A percentile compares a stretch with the other conserved stretches of the same genome.
Evolutionary conservation across 2,329 filamentous ascomycete species (phyloP).

Genomic region (Paraphaeosphaeria minitans): DNA sequence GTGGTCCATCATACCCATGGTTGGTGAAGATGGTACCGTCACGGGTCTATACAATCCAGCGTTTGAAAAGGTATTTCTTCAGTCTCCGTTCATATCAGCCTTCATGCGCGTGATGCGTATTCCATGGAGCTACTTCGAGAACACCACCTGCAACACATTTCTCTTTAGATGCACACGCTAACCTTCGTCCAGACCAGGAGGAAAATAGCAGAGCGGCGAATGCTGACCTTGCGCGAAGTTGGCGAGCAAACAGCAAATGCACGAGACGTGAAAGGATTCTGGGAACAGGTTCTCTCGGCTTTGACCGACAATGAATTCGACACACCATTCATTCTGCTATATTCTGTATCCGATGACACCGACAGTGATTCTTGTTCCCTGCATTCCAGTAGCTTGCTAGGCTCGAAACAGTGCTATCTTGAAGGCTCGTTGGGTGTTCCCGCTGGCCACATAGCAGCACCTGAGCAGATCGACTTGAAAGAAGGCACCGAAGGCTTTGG

Average conservation of each 20-base stretch:
- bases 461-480: constrained; percentile 69
- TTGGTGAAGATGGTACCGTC: constrained; percentile 74
- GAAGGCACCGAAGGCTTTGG: constrained; percentile 75
- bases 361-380: constrained; percentile 76
- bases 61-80: constrained; percentile 67
- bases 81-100: background rate
- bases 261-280: constrained; percentile 74
- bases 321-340: constrained; percentile 76
- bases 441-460: constrained; percentile 64
- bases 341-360: constrained; percentile 72
- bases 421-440: constrained; percentile 75
- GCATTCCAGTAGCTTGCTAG: constrained; percentile 67
- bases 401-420: constrained; percentile 68
- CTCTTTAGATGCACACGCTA: background rate
- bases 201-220: constrained; percentile 77
- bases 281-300: constrained; percentile 70
- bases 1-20: constrained; percentile 79
- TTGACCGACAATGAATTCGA: constrained; percentile 77
- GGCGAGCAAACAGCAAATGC: constrained; percentile 75
- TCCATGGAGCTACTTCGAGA: background rate
- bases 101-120: background rate
- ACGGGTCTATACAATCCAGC: constrained; percentile 79
- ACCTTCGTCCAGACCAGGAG: constrained; percentile 60
- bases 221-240: constrained; percentile 78
- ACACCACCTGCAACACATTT: background rate